These are phyloP conservation scores for Gnomoniopsis sp. DNA, from an alignment of 2,329 filamentous ascomycete species.

Conservation along the genomic window DNA sequence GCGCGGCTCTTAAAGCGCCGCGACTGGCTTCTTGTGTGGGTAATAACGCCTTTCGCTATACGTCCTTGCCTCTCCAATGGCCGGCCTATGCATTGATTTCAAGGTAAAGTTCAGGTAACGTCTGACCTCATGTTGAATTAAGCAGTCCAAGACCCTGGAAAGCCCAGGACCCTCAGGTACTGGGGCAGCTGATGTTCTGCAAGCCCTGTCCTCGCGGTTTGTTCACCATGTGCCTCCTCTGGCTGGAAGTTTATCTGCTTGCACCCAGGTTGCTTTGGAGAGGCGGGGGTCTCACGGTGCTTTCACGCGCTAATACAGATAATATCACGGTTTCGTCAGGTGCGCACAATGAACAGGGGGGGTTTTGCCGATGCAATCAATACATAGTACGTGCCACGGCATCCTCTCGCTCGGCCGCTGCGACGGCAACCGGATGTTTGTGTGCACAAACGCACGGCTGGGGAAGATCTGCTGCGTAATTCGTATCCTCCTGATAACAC, in stretches of 20 bases:
- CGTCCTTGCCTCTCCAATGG: too few relatives aligned
- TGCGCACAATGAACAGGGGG: neutral
- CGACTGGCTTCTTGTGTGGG: neutral
- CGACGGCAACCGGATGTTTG: neutral
- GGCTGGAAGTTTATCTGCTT: neutral
- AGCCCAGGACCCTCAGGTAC: neutral
- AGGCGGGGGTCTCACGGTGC: neutral
- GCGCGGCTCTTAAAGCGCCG: neutral
- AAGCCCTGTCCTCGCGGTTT: too few relatives aligned
- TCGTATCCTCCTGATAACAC: neutral
- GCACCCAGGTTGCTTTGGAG: neutral
- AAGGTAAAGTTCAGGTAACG: slow-evolving; percentile 4
- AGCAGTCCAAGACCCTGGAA: neutral
- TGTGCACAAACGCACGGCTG: neutral
- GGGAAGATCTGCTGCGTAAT: neutral
- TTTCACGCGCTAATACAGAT: neutral
- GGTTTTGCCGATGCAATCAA: neutral
- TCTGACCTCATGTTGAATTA: slow-evolving; percentile 8
- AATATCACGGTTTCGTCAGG: neutral
- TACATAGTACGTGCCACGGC: slow-evolving; percentile 6
- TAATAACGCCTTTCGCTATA: too few relatives aligned
- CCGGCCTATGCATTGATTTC: neutral
- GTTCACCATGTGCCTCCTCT: neutral
- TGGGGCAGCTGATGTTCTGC: too few relatives aligned
- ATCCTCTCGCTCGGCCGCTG: slow-evolving; percentile 1